Evolutionary conservation across 768 basidiomycete genomes (phyloP).

Genomic region (Filobasidium wieringae): DNA sequence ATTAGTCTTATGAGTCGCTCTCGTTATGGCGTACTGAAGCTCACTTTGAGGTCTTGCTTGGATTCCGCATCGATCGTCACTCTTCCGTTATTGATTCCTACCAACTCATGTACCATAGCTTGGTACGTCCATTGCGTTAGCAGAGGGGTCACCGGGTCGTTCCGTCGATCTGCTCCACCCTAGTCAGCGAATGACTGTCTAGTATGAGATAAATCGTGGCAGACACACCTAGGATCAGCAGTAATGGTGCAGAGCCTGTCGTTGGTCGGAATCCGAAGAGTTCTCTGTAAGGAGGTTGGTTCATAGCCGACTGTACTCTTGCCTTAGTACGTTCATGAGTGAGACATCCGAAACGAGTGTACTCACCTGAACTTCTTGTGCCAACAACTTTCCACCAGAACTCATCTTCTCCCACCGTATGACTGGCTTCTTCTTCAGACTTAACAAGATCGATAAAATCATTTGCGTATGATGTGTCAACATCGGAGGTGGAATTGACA

Average conservation of each 20-base stretch:
- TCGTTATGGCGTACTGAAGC: slow-evolving; percentile 19
- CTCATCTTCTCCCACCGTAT: slow-evolving; percentile 93
- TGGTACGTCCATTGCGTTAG: slow-evolving; percentile 99
- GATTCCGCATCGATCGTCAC: slow-evolving; percentile 79
- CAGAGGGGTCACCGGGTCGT: slow-evolving; percentile 92
- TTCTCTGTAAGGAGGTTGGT: slow-evolving; percentile 53
- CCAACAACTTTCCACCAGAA: slow-evolving; percentile 78
- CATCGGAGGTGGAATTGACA: slow-evolving; percentile 42
- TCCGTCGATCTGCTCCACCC: slow-evolving; percentile 64
- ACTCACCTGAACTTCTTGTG: slow-evolving; percentile 67
- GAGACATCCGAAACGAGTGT: background rate
- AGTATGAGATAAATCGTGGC: background rate
- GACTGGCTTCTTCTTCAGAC: slow-evolving; percentile 88
- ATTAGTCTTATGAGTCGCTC: background rate
- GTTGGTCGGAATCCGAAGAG: slow-evolving; percentile 87
- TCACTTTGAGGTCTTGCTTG: slow-evolving; percentile 67
- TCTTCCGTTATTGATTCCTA: slow-evolving; percentile 87
- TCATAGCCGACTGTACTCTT: slow-evolving; percentile 55
- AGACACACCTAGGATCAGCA: slow-evolving; percentile 58
- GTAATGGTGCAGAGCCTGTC: slow-evolving; percentile 64
- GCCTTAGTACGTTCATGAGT: background rate
- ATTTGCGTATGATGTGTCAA: slow-evolving; percentile 70
- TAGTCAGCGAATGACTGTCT: background rate
- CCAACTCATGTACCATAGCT: slow-evolving; percentile 94
- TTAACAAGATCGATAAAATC: slow-evolving; percentile 72